Evolutionary conservation across 139 green algal genomes (phyloP).

Genomic region (Coelastrella sp.): DNA sequence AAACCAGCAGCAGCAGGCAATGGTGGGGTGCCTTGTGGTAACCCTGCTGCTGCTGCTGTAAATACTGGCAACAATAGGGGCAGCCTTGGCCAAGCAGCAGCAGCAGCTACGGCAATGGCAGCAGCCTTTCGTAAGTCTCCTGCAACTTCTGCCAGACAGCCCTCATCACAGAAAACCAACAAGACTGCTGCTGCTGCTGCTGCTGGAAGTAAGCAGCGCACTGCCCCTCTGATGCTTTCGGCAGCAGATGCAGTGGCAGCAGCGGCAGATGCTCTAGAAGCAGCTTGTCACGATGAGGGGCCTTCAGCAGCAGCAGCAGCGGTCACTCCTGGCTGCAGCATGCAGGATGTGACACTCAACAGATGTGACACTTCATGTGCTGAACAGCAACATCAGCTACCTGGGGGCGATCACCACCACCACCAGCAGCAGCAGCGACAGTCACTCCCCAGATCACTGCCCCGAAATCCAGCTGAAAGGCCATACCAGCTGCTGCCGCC

Average conservation of each 20-base stretch:
- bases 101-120: background rate
- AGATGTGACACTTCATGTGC: background rate
- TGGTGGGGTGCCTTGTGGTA: background rate
- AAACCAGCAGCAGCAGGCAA: background rate
- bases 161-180: background rate
- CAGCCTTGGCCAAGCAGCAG: background rate
- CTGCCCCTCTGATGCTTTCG: background rate
- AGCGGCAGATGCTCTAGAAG: background rate
- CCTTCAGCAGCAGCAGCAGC: constrained; percentile 8
- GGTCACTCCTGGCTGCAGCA: background rate
- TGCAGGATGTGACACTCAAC: too few species aligned
- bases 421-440: constrained; percentile 15
- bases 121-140: background rate
- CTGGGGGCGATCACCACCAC: background rate
- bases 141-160: background rate
- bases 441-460: background rate
- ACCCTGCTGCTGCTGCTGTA: background rate
- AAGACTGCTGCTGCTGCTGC: background rate
- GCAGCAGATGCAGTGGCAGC: constrained; percentile 14
- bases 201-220: background rate
- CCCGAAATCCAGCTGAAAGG: background rate
- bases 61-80: background rate
- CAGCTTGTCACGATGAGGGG: background rate
- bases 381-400: constrained; percentile 30
- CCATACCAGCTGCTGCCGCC: constrained; percentile 27